Percentiles rank a stretch among this genome's conserved stretches.
These are phyloP conservation scores for Tulasnella sp. DNA, from an alignment of 768 basidiomycete species.

Conservation along the genomic window DNA sequence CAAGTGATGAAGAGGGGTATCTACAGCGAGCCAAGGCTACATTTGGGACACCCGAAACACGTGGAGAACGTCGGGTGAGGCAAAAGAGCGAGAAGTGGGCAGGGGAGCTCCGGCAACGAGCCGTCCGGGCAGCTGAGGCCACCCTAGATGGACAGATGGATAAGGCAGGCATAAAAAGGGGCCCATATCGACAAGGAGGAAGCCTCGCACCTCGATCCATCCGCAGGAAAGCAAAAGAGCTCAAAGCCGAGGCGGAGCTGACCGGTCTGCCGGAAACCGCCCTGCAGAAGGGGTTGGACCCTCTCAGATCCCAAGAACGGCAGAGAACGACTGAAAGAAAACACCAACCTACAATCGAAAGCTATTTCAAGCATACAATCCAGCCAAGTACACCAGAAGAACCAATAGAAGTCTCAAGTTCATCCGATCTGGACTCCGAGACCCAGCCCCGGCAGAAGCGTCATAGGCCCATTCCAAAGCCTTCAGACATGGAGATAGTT, in stretches of 20 bases:
- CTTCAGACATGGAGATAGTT: not conserved
- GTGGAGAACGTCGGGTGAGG: not conserved
- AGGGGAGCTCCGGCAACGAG: not conserved
- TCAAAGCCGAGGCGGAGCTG: not conserved
- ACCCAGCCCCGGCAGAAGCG: not conserved
- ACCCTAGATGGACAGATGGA: not conserved
- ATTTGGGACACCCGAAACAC: not conserved
- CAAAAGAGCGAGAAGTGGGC: not conserved
- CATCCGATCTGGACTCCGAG: not conserved
- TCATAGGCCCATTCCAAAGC: not conserved
- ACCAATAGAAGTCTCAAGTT: not conserved
- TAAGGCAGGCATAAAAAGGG: not conserved
- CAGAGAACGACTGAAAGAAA: not conserved
- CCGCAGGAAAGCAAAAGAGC: not conserved
- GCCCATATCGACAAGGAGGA: not conserved
- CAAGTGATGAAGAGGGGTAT: not conserved
- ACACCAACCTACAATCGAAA: not conserved
- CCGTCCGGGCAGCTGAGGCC: not conserved
- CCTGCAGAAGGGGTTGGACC: not conserved
- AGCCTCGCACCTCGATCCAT: not conserved
- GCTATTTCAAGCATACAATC: not conserved
- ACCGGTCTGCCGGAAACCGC: not conserved
- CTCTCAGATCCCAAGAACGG: not conserved
- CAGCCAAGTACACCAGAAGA: not conserved
- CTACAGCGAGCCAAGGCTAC: not conserved